A percentile compares a stretch with the other conserved stretches of the same genome.
Evolutionary conservation across 1,139 yeast genomes (phyloP).

Genomic region (Yamadazyma blattariae): DNA sequence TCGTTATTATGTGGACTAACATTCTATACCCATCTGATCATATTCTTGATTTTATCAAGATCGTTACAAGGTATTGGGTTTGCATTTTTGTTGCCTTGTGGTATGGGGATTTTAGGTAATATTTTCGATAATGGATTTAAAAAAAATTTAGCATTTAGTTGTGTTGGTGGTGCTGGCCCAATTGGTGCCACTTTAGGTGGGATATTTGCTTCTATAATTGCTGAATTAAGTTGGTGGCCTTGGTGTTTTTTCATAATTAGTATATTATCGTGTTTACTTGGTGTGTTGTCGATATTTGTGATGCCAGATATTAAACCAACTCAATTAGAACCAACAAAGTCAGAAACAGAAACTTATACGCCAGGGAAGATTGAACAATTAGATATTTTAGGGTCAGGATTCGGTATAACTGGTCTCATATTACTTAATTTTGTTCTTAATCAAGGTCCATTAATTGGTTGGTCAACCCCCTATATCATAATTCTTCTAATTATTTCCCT

Average conservation of each 20-base stretch:
- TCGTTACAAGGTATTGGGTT: slow-evolving; percentile 57
- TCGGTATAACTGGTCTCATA: slow-evolving; percentile 48
- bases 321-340: no score
- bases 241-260: slow-evolving; percentile 51
- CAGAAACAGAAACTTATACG: no score
- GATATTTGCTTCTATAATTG: slow-evolving; percentile 46
- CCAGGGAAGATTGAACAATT: slow-evolving; percentile 17
- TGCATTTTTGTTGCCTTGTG: slow-evolving; percentile 35
- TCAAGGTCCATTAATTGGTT: slow-evolving; percentile 54
- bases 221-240: slow-evolving; percentile 46
- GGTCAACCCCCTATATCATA: slow-evolving; percentile 46
- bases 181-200: slow-evolving; percentile 52
- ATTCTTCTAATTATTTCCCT: slow-evolving; percentile 43
- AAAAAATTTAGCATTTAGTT: slow-evolving; percentile 49
- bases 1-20: slow-evolving; percentile 49
- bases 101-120: slow-evolving; percentile 30
- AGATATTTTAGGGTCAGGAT: slow-evolving; percentile 44
- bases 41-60: slow-evolving; percentile 49
- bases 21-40: slow-evolving; percentile 37
- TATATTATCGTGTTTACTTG: slow-evolving; percentile 30
- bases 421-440: slow-evolving; percentile 52
- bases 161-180: slow-evolving; percentile 56
- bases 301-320: slow-evolving; percentile 26
- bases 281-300: slow-evolving; percentile 24
- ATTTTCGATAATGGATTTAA: slow-evolving; percentile 45